These are phyloP conservation scores for Fraxinus platypoda DNA, from an alignment of 305 asterid species.

Conservation along the genomic window DNA sequence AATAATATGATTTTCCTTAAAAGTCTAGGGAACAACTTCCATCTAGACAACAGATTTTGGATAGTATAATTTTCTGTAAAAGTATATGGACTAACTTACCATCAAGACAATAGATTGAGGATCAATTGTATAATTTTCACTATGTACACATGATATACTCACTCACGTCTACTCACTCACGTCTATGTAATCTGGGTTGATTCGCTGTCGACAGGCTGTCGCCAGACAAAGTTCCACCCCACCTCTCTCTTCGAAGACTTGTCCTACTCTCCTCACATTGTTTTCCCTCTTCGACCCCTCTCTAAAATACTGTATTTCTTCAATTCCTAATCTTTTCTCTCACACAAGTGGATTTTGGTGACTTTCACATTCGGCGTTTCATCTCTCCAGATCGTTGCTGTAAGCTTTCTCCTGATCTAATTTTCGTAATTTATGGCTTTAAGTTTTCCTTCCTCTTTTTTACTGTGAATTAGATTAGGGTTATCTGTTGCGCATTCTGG, in stretches of 20 bases:
- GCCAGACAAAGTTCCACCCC: slow-evolving; percentile 54
- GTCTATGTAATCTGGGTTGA: slow-evolving; percentile 37
- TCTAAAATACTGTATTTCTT: not conserved
- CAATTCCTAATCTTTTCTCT: slow-evolving; percentile 17
- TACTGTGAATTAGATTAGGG: slow-evolving; percentile 13
- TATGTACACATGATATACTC: not conserved
- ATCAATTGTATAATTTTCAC: not conserved
- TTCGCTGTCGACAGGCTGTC: slow-evolving; percentile 90
- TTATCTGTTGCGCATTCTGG: slow-evolving; percentile 13
- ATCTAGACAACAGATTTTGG: not conserved
- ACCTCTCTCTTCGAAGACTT: slow-evolving; percentile 17
- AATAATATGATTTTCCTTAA: not conserved
- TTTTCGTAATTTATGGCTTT: not conserved
- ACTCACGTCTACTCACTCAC: not conserved
- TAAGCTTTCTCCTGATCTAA: slow-evolving; percentile 30
- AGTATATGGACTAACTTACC: not conserved
- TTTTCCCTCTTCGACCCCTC: slow-evolving; percentile 27
- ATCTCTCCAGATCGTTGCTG: slow-evolving; percentile 46
- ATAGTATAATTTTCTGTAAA: too few species aligned
- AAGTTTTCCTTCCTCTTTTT: not conserved
- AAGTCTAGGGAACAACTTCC: not conserved
- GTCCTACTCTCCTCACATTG: slow-evolving; percentile 40
- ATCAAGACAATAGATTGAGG: not conserved
- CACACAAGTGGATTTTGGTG: slow-evolving; percentile 33
- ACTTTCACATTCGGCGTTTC: slow-evolving; percentile 23